Evolutionary conservation across 2,329 filamentous ascomycete genomes (phyloP).

Genomic region (Cordyceps tenuipes): DNA sequence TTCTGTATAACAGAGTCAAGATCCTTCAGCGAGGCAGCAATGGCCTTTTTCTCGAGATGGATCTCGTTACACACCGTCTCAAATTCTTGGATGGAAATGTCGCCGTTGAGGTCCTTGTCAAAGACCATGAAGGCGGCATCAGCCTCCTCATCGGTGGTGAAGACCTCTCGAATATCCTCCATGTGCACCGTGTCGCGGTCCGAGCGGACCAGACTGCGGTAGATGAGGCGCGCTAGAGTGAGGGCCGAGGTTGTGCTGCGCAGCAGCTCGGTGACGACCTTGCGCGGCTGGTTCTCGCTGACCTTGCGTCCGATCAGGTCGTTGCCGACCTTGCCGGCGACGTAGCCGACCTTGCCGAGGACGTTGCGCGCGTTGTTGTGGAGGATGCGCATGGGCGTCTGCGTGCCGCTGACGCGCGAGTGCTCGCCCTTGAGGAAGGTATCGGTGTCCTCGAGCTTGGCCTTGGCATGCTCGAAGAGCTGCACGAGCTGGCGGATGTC

Average conservation of each 20-base stretch:
- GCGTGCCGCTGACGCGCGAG: constrained; percentile 46
- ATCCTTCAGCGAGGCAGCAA: constrained; percentile 90
- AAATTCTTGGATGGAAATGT: constrained; percentile 91
- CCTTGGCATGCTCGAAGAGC: constrained; percentile 65
- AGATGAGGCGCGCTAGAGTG: constrained; percentile 77
- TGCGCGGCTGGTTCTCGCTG: constrained; percentile 68
- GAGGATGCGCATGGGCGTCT: constrained; percentile 67
- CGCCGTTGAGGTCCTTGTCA: constrained; percentile 92
- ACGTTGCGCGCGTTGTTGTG: constrained; percentile 68
- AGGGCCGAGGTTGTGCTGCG: constrained; percentile 66
- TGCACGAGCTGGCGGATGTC: constrained; percentile 58
- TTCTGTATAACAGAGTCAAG: constrained; percentile 88
- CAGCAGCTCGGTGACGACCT: constrained; percentile 74
- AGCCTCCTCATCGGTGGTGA: constrained; percentile 75
- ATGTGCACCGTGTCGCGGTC: constrained; percentile 68
- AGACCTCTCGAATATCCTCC: constrained; percentile 71
- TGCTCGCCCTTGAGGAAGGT: constrained; percentile 38
- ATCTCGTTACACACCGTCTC: constrained; percentile 92
- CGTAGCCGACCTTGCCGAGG: constrained; percentile 72
- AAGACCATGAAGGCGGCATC: constrained; percentile 87
- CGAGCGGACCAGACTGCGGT: constrained; percentile 72
- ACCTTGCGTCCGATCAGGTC: constrained; percentile 78
- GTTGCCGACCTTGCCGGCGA: constrained; percentile 77
- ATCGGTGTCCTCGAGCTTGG: constrained; percentile 51
- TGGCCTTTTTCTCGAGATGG: constrained; percentile 87